A percentile compares a stretch with the other conserved stretches of the same genome.
Conservation (phyloP, 768 basidiomycete genomes). For the Phylloporus sp. region DNA sequence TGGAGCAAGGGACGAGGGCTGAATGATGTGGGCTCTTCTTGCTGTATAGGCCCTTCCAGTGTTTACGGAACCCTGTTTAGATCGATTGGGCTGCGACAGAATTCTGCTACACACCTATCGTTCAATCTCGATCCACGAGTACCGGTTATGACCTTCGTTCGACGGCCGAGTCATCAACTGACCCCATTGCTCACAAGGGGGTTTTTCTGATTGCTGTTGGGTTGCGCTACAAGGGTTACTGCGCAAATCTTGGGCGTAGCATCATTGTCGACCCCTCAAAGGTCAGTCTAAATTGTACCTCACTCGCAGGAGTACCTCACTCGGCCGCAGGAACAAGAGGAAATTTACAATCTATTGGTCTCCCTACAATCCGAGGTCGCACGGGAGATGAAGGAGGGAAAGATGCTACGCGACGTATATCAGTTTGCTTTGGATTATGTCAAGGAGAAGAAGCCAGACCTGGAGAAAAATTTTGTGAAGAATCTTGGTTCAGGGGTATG, state of each 20-base stretch:
- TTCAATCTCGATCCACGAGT: conserved; percentile 85
- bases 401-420: conserved; percentile 76
- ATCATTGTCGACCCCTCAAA: conserved; percentile 94
- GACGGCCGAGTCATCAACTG: conserved; percentile 80
- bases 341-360: conserved; percentile 75
- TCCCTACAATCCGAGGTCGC: conserved; percentile 75
- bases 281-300: conserved; percentile 36
- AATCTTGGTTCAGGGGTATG: conserved; percentile 86
- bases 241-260: conserved; percentile 87
- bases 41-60: background rate
- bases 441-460: conserved; percentile 71
- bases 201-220: conserved; percentile 87
- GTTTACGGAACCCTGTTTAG: conserved; percentile 36
- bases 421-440: conserved; percentile 67
- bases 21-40: conserved; percentile 56
- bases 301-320: background rate
- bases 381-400: conserved; percentile 74
- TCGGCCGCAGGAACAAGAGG: conserved; percentile 77
- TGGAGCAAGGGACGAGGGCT: conserved; percentile 80
- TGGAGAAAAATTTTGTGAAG: conserved; percentile 85
- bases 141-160: conserved; percentile 86
- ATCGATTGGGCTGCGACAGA: conserved; percentile 89
- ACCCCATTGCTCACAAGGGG: conserved; percentile 81
- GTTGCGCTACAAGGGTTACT: conserved; percentile 89
- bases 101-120: conserved; percentile 93